Evolutionary conservation across 75 land plant species (phyloP).

Genomic region (Picea glauca): DNA sequence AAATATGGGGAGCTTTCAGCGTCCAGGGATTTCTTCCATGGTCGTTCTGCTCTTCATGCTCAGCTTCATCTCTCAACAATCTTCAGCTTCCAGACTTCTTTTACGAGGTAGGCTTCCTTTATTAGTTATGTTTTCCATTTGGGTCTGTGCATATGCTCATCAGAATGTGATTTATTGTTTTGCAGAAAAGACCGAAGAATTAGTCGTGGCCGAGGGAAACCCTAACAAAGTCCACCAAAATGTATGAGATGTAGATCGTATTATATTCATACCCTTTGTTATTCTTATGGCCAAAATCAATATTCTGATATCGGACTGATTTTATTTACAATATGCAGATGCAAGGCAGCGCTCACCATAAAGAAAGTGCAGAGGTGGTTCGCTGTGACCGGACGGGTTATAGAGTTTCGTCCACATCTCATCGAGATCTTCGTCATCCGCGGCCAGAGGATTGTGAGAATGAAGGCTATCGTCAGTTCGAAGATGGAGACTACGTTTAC

Average conservation of each 20-base stretch:
- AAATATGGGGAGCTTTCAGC: no score
- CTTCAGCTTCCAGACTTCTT: no score
- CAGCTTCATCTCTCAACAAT: no score
- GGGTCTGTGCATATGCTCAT: no score
- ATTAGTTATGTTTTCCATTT: no score
- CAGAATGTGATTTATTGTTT: no score
- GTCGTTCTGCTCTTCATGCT: no score
- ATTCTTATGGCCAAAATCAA: not conserved
- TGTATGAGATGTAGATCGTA: not conserved
- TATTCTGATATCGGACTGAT: not conserved
- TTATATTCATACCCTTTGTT: not conserved
- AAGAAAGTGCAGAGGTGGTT: not conserved
- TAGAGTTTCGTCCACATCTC: no score
- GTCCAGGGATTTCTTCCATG: no score
- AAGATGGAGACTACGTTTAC: not conserved
- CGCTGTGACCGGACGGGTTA: not conserved
- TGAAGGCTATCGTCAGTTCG: not conserved
- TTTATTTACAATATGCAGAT: not conserved
- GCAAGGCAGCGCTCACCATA: not conserved
- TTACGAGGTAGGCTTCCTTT: no score
- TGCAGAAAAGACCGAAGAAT: no score
- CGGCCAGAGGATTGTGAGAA: not conserved
- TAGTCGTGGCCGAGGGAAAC: not conserved
- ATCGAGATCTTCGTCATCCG: not conserved
- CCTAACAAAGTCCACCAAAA: not conserved